Evolutionary conservation across 306 rosid genomes (phyloP), one percentile per base, ranked within the genome.

Genomic region (Abrus precatorius): DNA sequence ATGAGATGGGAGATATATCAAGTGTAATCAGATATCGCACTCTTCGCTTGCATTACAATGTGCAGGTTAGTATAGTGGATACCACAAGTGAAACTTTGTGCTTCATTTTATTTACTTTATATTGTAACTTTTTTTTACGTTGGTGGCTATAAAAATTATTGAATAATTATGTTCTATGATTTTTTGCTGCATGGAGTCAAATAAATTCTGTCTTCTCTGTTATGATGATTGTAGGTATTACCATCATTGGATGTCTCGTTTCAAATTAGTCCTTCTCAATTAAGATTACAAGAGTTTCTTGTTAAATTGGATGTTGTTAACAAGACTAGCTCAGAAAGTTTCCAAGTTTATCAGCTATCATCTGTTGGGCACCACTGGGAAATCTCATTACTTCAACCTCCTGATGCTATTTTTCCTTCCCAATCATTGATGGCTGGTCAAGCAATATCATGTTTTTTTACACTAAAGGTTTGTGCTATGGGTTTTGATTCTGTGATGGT

Each of bases 181-280:
- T 44, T 65, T 53, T 54, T 14, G 11, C 60, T 72, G 38, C 44
- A 40, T 33, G 30, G 9, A 50, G 28, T 65, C 6, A 6, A 48
- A 34, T 2, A 78, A 34, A 36, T 11, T 56, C 65, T 53, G 61
- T 52, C 52, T 74, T 68, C 74, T 75, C 36, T 36, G 33, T 41
- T 89, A 64, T 72, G 69, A 63, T 74, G 63, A 76, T 78, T 55
- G 9, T 77, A 96, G 99, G 93, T 93, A 44, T 86, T 92, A 40
- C 97, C 99, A 6, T 96, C 99, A 9, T 86, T 96, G 87, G 99
- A 90, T 45, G 84, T 96, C 75, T 88, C 94, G 28, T 96, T 92
- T 86, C 97, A 90, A 84, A 89, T 93, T 69, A 86, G 88, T 85
- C 98, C 97, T 84, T 93, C 96, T 79, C 90, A 91, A 53, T 92